Evolutionary conservation across 257 asterid species (phyloP), one percentile per base, ranked within the genome.

Genomic region (Vinca minor): DNA sequence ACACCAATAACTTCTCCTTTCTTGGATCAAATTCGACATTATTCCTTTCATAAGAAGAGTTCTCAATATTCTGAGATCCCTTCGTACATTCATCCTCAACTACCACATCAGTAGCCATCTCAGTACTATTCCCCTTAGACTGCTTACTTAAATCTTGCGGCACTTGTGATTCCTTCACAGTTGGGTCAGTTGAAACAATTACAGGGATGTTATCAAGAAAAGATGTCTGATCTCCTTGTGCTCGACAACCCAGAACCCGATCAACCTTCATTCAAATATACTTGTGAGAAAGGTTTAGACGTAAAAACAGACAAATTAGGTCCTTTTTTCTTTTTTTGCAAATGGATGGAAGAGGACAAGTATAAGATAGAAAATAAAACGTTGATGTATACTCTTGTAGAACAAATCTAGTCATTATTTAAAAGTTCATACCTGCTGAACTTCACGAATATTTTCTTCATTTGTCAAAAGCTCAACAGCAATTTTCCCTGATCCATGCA

Each of bases 181-280:
- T 74, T 29, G 48, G 73, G 47, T 75, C 88, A 58, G 66, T 50
- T 62, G 77, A 71, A 74, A 64, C 63, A 54, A 71, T 61, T 70
- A 45, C 62, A 49, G 67, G 71, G 67, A 49, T 50, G 63, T 44
- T 71, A 63, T 56, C 72, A 32, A 71, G 72, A 50, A 65, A 49
- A 70, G 53, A 63, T 36, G 39, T 53, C 74, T 65, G 63, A 62
- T 80, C 85, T 69, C 74, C 82, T 80, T 69, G 77, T 63, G 83
- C 76, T 49, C 95, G 91, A 72, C 96, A 89, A 63, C 94, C 98
- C 77, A 89, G 39, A 70, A 93, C 87, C 60, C 86, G 85, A 79
- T 89, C 94, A 65, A 93, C 98, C 97, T 87, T 80, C 72, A 76
- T n/a, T 34, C 7, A 63, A 48, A 29, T 26, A 63, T 28, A 21